Conservation (phyloP, 78 protist species). For the Planoprotostelium fungivorum region DNA sequence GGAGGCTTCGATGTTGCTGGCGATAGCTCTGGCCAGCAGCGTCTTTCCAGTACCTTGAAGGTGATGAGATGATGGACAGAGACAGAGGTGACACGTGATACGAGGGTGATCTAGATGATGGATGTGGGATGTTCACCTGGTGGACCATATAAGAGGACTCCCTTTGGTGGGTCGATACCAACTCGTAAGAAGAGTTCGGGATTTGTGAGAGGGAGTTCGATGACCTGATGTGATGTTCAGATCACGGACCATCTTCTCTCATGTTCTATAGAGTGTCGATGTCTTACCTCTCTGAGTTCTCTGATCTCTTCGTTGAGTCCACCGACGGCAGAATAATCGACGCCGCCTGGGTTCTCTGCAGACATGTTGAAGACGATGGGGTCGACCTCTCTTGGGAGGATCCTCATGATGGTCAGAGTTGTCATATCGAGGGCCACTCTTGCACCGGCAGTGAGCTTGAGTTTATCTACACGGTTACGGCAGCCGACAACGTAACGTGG, state of each 20-base stretch:
- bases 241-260: too few relatives aligned
- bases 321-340: constrained; percentile 85
- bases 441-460: constrained; percentile 84
- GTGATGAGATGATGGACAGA: neutral
- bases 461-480: constrained; percentile 70
- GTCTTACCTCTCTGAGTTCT: constrained; percentile 94
- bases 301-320: constrained; percentile 96
- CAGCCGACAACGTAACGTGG: constrained; percentile 99
- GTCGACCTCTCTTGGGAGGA: constrained; percentile 97
- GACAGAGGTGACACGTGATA: constrained; percentile 19
- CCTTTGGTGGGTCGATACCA: constrained; percentile 98
- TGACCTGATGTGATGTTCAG: constrained; percentile 39
- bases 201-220: constrained; percentile 97
- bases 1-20: constrained; percentile 89
- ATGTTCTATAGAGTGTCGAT: too few relatives aligned
- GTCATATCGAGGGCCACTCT: constrained; percentile 99
- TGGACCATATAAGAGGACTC: constrained; percentile 99
- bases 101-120: too few relatives aligned
- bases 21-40: constrained; percentile 97
- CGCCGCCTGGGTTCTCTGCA: constrained; percentile 83
- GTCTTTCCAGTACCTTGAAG: constrained; percentile 92
- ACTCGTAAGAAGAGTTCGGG: constrained; percentile 98
- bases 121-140: constrained; percentile 64
- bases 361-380: constrained; percentile 98
- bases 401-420: constrained; percentile 98